These are phyloP conservation scores for Pezizomycotina sp. DNA, from an alignment of 2,329 filamentous ascomycete genomes.

Conservation along the genomic window DNA sequence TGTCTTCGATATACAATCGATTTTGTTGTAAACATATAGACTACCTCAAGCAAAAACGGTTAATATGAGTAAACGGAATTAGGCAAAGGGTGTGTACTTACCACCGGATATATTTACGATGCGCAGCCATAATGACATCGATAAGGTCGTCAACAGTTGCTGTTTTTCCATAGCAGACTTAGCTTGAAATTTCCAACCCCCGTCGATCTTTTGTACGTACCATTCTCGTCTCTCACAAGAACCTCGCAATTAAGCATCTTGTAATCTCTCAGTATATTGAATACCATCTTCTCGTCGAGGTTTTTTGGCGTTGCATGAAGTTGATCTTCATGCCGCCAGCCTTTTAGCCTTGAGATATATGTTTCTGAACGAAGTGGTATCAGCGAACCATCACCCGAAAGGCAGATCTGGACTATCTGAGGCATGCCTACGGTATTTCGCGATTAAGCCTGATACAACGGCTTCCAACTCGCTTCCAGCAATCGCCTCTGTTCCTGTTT, in stretches of 20 bases:
- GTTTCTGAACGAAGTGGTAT: constrained; percentile 56
- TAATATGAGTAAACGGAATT: background rate
- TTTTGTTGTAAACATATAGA: constrained; percentile 99
- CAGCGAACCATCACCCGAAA: no score
- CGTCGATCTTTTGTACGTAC: constrained; percentile 31
- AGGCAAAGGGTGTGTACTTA: constrained; percentile 23
- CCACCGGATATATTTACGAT: constrained; percentile 88
- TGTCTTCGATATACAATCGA: constrained; percentile 84
- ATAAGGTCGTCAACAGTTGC: constrained; percentile 96
- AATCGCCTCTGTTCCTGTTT: constrained; percentile 79
- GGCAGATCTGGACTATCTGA: no score
- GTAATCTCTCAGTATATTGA: constrained; percentile 94
- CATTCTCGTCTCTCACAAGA: constrained; percentile 79
- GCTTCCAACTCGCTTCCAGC: constrained; percentile 86
- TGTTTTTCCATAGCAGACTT: no score
- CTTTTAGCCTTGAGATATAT: constrained; percentile 95
- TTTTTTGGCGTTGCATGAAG: constrained; percentile 79
- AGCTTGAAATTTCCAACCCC: background rate
- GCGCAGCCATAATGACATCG: constrained; percentile 98
- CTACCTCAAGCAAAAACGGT: constrained; percentile 34
- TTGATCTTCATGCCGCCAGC: constrained; percentile 98
- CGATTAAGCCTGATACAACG: constrained; percentile 82
- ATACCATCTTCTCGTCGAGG: constrained; percentile 94
- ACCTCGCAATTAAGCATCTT: constrained; percentile 97
- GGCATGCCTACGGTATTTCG: constrained; percentile 83